Conservation (phyloP, 768 basidiomycete genomes). For the Leccinum variicolor region DNA sequence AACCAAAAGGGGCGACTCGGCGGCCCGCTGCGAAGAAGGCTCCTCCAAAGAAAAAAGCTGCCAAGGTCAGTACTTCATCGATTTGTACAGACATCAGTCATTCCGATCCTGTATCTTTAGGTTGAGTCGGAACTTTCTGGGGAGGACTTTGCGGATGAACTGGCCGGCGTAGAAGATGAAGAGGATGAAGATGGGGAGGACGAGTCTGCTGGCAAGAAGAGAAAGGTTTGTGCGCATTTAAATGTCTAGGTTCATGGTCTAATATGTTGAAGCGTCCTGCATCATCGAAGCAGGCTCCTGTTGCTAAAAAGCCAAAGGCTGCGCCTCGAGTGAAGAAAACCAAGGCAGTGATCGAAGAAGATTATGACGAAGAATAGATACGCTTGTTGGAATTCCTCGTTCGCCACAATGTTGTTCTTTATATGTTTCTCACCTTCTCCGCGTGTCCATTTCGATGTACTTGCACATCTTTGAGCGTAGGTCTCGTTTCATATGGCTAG, state of each 20-base stretch:
- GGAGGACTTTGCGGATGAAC: conserved; percentile 46
- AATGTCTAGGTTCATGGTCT: not conserved
- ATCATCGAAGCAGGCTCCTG: conserved; percentile 42
- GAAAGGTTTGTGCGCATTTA: conserved; percentile 48
- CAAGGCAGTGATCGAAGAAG: conserved; percentile 47
- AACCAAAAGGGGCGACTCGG: conserved; percentile 48
- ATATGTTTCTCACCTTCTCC: not conserved
- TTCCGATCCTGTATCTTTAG: conserved; percentile 7
- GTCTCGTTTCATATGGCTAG: conserved; percentile 5
- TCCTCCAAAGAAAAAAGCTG: conserved; percentile 40
- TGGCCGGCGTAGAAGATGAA: conserved; percentile 46
- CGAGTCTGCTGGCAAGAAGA: conserved; percentile 52
- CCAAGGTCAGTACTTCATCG: conserved; percentile 31
- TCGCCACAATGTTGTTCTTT: conserved; percentile 4
- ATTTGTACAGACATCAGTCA: not conserved
- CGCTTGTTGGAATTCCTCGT: not conserved
- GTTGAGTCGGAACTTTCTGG: conserved; percentile 39
- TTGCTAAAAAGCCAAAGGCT: conserved; percentile 38
- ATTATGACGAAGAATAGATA: conserved; percentile 31
- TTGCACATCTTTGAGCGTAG: conserved; percentile 3
- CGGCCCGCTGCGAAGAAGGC: conserved; percentile 45
- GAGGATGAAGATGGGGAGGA: conserved; percentile 42
- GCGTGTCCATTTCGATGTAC: conserved; percentile 6
- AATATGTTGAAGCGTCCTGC: conserved; percentile 36
- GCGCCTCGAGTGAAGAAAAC: conserved; percentile 36